These are phyloP conservation scores for Capronia americana DNA, from an alignment of 2,329 filamentous ascomycete genomes.

Conservation along the genomic window DNA sequence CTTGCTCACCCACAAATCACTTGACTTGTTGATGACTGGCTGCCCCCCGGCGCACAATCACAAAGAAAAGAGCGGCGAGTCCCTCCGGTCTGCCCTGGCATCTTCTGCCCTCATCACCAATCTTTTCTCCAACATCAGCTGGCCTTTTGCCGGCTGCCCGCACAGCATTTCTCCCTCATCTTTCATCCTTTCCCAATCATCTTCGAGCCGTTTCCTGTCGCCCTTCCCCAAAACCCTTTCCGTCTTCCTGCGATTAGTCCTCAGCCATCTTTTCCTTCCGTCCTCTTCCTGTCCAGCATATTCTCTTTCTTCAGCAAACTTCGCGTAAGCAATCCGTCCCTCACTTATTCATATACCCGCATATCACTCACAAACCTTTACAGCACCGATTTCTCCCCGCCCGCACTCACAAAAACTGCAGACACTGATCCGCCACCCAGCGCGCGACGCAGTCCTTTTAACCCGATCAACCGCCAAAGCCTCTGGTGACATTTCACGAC, in stretches of 20 bases:
- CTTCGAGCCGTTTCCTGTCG: slow-evolving; percentile 18
- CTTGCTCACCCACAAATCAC: slow-evolving; percentile 5
- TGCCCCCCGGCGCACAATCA: not conserved
- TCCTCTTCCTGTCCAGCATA: slow-evolving; percentile 23
- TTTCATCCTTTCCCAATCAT: slow-evolving; percentile 21
- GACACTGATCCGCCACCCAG: slow-evolving; percentile 23
- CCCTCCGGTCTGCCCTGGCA: slow-evolving; percentile 8
- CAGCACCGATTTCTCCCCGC: slow-evolving; percentile 7
- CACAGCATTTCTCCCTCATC: slow-evolving; percentile 19
- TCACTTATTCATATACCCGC: slow-evolving; percentile 16
- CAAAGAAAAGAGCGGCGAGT: slow-evolving; percentile 5
- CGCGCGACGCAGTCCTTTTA: slow-evolving; percentile 9
- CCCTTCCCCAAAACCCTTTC: slow-evolving; percentile 18
- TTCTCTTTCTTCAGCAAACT: slow-evolving; percentile 22
- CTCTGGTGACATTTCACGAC: slow-evolving; percentile 10
- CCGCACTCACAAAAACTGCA: not conserved
- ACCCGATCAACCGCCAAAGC: not conserved
- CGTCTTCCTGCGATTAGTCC: slow-evolving; percentile 22
- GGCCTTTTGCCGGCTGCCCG: slow-evolving; percentile 14
- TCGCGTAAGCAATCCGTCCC: slow-evolving; percentile 31
- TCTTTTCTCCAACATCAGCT: slow-evolving; percentile 17
- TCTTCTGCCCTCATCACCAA: slow-evolving; percentile 19
- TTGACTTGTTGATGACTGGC: slow-evolving; percentile 15
- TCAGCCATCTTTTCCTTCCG: slow-evolving; percentile 9
- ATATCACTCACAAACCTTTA: slow-evolving; percentile 11